Base-by-base conservation (phyloP, 371 early-diverging fungal genomes). In the Choanephora cucurbitarum region DNA sequence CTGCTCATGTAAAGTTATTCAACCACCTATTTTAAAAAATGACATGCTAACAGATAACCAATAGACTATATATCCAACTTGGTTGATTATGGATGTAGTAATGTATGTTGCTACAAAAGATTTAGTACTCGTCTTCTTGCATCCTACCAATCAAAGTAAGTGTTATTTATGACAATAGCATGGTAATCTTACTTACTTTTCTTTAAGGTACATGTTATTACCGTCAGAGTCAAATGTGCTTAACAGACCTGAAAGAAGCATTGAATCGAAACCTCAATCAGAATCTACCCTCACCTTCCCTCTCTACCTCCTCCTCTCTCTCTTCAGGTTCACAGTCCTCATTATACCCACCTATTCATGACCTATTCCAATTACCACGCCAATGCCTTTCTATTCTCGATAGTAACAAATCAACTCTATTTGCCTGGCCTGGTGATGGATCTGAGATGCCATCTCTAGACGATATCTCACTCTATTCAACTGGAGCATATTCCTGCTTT, bases 71-170 rank as follows among this genome's bases (percentile, higher is more conserved):
- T 11, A 6, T 34, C 28, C 39, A 34, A 18, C 40, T 5, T 77
- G 75, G 78, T 51, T 76, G 21, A 62, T 86, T 8, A 69, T 83
- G 21, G 79, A 86, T 52, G 72, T 84, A 1, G 74, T 82, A 22
- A 79, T 83, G 80, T 81, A 84, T 52, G 72, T 82, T 43, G 84
- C 81, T 18, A 81, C 82, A 14, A 73, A 82, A 15, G 69, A 77
- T 33, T 58, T 81, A 17, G 73, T 81, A 4, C 69, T 86, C 1
- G 81, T 77, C 3, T 83, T 83, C 48, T 80, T 84, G 56, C 84
- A 86, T 66, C 69, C 67, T 34, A 43, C 24, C 37, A 3, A 39
- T 15, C 41, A 54, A 54, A 37, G 45, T 45, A 53, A 33, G n/a
- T n/a, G n/a, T n/a, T n/a, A n/a, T n/a, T n/a, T n/a, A n/a, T n/a